Evolutionary conservation across 177 flowering plant species (phyloP).

Genomic region (Vitis hybrid): DNA sequence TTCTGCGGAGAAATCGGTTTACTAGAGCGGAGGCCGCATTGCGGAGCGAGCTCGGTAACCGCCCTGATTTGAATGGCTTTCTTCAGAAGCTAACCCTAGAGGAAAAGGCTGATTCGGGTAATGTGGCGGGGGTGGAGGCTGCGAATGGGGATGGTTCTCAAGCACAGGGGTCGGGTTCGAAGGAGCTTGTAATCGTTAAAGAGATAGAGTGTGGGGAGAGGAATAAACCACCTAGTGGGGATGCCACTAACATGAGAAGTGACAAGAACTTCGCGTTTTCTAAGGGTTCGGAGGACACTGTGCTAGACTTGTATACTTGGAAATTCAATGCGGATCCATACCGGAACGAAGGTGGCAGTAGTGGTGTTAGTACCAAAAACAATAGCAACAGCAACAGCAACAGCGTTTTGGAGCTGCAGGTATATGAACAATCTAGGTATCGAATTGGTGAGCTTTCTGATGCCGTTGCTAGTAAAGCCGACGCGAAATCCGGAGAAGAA

Average conservation of each 20-base stretch:
- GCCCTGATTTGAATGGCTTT: slow-evolving; percentile 50
- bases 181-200: slow-evolving; percentile 71
- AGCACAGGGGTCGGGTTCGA: slow-evolving; percentile 27
- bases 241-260: slow-evolving; percentile 17
- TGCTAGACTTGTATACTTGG: slow-evolving; percentile 58
- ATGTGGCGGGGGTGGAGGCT: slow-evolving; percentile 23
- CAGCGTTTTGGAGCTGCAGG: slow-evolving; percentile 30
- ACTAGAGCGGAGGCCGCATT: slow-evolving; percentile 72
- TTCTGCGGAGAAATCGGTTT: slow-evolving; percentile 49
- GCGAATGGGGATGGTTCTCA: slow-evolving; percentile 31
- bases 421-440: slow-evolving; percentile 34
- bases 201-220: slow-evolving; percentile 74
- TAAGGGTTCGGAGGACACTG: slow-evolving; percentile 45
- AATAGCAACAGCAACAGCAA: neutral
- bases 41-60: slow-evolving; percentile 47
- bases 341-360: slow-evolving; percentile 25
- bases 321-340: slow-evolving; percentile 33
- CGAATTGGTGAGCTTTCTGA: slow-evolving; percentile 16
- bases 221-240: slow-evolving; percentile 27
- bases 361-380: neutral
- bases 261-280: slow-evolving; percentile 43
- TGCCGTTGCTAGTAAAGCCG: slow-evolving; percentile 13
- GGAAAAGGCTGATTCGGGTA: slow-evolving; percentile 29
- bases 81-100: slow-evolving; percentile 41
- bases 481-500: slow-evolving; percentile 36